Evolutionary conservation across 331 rosid species (phyloP).

Genomic region (Erythrophleum ivorense): DNA sequence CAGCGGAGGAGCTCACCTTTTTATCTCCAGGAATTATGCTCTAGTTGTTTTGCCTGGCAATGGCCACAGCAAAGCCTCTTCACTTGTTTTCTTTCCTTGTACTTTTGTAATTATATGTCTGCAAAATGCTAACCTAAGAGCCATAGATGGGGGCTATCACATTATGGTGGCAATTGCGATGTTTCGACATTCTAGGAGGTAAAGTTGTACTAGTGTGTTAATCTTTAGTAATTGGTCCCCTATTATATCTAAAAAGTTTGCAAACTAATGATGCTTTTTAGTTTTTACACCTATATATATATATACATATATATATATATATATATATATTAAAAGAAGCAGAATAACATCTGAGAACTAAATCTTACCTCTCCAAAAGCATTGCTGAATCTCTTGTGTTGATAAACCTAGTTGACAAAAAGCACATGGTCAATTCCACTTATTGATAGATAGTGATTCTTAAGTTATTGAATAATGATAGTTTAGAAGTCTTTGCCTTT

Average conservation of each 20-base stretch:
- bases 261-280: constrained; percentile 20
- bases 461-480: background rate
- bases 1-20: background rate
- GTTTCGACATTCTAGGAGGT: background rate
- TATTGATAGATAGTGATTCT: background rate
- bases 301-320: background rate
- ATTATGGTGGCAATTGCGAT: background rate
- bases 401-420: constrained; percentile 73
- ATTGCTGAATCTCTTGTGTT: constrained; percentile 88
- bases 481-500: constrained; percentile 61
- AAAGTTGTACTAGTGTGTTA: constrained; percentile 1
- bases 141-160: background rate
- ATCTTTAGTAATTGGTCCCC: constrained; percentile 10
- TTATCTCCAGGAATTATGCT: background rate
- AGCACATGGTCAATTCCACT: constrained; percentile 35
- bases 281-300: background rate
- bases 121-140: constrained; percentile 3
- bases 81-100: background rate
- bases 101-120: background rate
- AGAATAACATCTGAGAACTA: constrained; percentile 35
- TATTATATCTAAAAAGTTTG: background rate
- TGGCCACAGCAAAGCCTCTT: constrained; percentile 1
- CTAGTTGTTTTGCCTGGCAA: background rate
- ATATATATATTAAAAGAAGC: background rate
- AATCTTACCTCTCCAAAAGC: constrained; percentile 94